Percentiles rank a stretch among this genome's conserved stretches.
Conservation (phyloP, 2,329 filamentous ascomycete genomes). For the Zopfia rhizophila region DNA sequence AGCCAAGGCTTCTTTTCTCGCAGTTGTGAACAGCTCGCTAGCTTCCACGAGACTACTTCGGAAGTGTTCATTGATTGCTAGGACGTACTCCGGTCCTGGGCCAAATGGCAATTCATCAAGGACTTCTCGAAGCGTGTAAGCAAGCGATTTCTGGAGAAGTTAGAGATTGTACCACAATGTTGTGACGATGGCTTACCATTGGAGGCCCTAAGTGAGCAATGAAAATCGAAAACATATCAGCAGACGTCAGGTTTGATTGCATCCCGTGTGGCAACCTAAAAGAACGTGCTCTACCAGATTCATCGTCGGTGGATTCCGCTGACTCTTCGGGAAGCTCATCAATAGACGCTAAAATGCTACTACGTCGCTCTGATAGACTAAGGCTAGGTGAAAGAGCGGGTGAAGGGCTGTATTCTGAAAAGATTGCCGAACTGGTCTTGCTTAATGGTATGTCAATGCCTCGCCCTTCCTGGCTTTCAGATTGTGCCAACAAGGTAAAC, state of each 20-base stretch:
- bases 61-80: constrained; percentile 82
- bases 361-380: constrained; percentile 43
- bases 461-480: constrained; percentile 29
- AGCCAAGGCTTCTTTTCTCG: constrained; percentile 78
- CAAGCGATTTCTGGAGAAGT: constrained; percentile 77
- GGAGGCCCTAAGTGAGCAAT: constrained; percentile 89
- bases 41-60: constrained; percentile 83
- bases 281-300: constrained; percentile 28
- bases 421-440: constrained; percentile 35
- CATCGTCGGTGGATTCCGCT: constrained; percentile 45
- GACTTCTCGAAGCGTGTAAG: constrained; percentile 88
- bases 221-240: constrained; percentile 91
- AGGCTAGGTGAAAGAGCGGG: constrained; percentile 42
- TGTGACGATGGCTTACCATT: constrained; percentile 64
- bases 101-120: constrained; percentile 88
- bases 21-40: constrained; percentile 78
- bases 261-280: constrained; percentile 37
- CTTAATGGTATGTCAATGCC: constrained; percentile 29
- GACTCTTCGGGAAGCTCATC: constrained; percentile 52
- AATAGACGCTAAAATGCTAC: constrained; percentile 54
- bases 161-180: constrained; percentile 22
- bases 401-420: constrained; percentile 38
- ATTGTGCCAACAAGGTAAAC: constrained; percentile 82
- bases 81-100: constrained; percentile 70
- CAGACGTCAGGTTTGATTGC: constrained; percentile 62